These are phyloP conservation scores for Salix purpurea DNA, from an alignment of 345 rosid genomes.

Conservation along the genomic window DNA sequence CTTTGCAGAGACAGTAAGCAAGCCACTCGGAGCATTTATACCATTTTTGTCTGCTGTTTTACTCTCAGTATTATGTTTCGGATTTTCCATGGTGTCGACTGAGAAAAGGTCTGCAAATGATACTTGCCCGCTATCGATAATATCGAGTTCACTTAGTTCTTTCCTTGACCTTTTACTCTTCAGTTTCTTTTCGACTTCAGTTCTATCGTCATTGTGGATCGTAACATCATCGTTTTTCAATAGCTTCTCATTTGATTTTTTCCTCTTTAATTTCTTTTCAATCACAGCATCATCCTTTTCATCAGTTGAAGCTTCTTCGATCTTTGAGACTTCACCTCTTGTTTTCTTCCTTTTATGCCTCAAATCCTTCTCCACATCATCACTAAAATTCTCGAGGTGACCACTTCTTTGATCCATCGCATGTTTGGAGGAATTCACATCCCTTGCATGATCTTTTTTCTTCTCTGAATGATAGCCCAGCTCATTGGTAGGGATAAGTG, in stretches of 20 bases:
- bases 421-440: conserved; percentile 14
- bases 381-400: conserved; percentile 1
- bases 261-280: conserved; percentile 7
- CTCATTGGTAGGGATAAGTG: conserved; percentile 14
- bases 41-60: conserved; percentile 20
- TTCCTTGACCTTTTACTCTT: conserved; percentile 28
- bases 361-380: conserved; percentile 18
- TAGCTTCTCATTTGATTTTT: neutral
- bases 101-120: conserved; percentile 60
- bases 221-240: neutral
- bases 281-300: neutral
- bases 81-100: conserved; percentile 17
- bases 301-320: conserved; percentile 9
- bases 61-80: conserved; percentile 14
- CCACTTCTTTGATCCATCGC: conserved; percentile 8
- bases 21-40: conserved; percentile 19
- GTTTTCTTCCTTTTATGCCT: conserved; percentile 29
- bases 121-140: conserved; percentile 53
- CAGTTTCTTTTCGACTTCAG: conserved; percentile 16
- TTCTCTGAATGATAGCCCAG: conserved; percentile 23
- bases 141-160: conserved; percentile 41
- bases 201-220: neutral
- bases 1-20: conserved; percentile 28
- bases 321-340: conserved; percentile 10
- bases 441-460: conserved; percentile 3